Evolutionary conservation across 2,329 filamentous ascomycete species (phyloP).

Genomic region (Exophiala bonariae): DNA sequence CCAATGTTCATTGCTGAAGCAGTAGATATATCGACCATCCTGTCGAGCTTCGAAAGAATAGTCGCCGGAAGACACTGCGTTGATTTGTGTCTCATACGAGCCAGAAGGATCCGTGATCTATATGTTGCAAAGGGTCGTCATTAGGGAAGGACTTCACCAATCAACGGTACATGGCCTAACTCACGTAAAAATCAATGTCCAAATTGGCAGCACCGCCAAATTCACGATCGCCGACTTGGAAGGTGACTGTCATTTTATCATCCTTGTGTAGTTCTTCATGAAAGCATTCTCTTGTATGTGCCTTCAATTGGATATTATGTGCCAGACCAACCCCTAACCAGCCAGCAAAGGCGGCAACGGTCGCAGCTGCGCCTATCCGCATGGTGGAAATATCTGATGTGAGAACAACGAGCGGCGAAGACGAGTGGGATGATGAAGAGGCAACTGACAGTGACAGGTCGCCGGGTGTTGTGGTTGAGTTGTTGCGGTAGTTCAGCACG

Average conservation of each 20-base stretch:
- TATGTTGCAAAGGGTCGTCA: conserved; percentile 1
- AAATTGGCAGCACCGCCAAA: conserved; percentile 93
- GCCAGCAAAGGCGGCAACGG: conserved; percentile 55
- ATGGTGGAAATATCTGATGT: conserved; percentile 31
- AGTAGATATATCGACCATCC: conserved; percentile 92
- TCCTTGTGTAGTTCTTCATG: conserved; percentile 89
- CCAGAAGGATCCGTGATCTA: conserved; percentile 77
- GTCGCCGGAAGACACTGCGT: conserved; percentile 82
- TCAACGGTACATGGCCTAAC: too few relatives aligned
- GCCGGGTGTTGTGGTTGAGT: too few relatives aligned
- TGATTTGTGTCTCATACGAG: conserved; percentile 76
- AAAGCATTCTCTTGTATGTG: conserved; percentile 96
- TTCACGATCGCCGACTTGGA: conserved; percentile 95
- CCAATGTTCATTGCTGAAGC: conserved; percentile 99
- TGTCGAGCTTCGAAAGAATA: conserved; percentile 82
- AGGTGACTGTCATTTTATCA: conserved; percentile 98
- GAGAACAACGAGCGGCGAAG: too few relatives aligned
- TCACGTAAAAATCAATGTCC: conserved; percentile 97
- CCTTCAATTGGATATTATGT: conserved; percentile 94
- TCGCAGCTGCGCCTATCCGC: conserved; percentile 41
- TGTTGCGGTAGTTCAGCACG: too few relatives aligned
- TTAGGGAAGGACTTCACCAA: too few relatives aligned
- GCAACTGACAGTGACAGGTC: too few relatives aligned
- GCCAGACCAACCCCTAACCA: conserved; percentile 64
- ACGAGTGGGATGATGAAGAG: too few relatives aligned